phyloP scores from a whole-genome alignment of 345 rosid genomes.

The Pseudoturritis turrita region DNA sequence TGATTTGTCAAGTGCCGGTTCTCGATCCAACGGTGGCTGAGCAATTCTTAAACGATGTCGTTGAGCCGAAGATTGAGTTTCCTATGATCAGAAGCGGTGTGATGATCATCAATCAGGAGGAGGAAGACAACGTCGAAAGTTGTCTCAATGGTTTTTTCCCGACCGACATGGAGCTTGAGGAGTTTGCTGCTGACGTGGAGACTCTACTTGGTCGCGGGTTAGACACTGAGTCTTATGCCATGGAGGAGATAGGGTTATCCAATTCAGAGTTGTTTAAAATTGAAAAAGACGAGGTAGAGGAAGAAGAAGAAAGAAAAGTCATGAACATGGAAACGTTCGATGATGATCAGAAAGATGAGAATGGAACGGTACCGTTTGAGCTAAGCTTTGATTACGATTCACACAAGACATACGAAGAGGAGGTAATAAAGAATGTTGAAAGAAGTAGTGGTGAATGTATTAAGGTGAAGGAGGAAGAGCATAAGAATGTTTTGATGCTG shows the following conservation, averaged over 20 bases:
- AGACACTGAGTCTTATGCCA: conserved; percentile 58
- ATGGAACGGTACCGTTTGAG: conserved; percentile 50
- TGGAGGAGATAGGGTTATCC: conserved; percentile 63
- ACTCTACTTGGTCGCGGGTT: conserved; percentile 72
- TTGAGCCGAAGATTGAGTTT: conserved; percentile 26
- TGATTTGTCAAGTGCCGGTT: conserved; percentile 81
- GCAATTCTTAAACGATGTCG: conserved; percentile 31
- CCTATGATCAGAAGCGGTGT: conserved; percentile 9
- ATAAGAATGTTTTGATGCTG: conserved; percentile 42
- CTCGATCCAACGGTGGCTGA: conserved; percentile 59
- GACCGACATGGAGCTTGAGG: conserved; percentile 78
- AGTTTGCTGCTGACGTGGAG: conserved; percentile 88
- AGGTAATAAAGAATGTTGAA: conserved; percentile 39
- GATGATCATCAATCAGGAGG: background rate
- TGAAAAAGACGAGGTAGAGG: conserved; percentile 38
- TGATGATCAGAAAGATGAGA: conserved; percentile 33
- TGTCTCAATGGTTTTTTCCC: conserved; percentile 52
- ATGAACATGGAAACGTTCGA: conserved; percentile 13
- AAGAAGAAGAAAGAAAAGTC: background rate
- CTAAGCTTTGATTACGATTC: conserved; percentile 65
- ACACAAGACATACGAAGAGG: conserved; percentile 42
- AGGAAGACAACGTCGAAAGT: conserved; percentile 28
- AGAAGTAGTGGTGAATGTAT: conserved; percentile 19
- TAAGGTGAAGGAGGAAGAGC: conserved; percentile 34
- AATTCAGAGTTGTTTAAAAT: conserved; percentile 37